Percentiles rank a stretch among this genome's conserved stretches.
phyloP scores from a whole-genome alignment of 2,329 filamentous ascomycete species.

The Helicocarpus griseus region DNA sequence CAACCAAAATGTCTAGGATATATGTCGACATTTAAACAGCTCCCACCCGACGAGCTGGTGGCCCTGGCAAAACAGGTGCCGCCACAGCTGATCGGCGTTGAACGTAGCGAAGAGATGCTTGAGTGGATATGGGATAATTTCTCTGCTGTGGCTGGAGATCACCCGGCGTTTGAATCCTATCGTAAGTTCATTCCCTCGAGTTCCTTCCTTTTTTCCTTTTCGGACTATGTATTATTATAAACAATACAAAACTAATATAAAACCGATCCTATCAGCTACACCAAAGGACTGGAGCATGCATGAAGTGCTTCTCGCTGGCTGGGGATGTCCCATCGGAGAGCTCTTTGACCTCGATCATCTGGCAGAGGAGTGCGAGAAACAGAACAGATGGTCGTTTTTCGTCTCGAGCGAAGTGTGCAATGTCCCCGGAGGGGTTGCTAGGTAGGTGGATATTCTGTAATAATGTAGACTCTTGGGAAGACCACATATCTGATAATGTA shows the following conservation, averaged over 20 bases:
- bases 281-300: slow-evolving; percentile 23
- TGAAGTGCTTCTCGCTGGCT: slow-evolving; percentile 42
- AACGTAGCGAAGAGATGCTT: slow-evolving; percentile 41
- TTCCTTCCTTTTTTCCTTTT: slow-evolving; percentile 21
- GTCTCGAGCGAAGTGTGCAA: slow-evolving; percentile 41
- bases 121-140: slow-evolving; percentile 53
- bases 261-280: neutral
- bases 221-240: neutral
- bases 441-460: slow-evolving; percentile 1
- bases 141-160: slow-evolving; percentile 49
- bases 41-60: slow-evolving; percentile 6
- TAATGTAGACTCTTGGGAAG: too few relatives aligned
- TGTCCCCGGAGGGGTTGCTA: slow-evolving; percentile 36
- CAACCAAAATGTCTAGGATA: slow-evolving; percentile 10
- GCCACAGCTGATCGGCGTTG: slow-evolving; percentile 39
- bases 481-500: neutral
- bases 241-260: neutral
- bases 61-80: slow-evolving; percentile 5
- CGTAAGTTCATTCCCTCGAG: slow-evolving; percentile 23
- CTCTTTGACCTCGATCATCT: slow-evolving; percentile 39
- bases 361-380: slow-evolving; percentile 26
- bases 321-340: slow-evolving; percentile 43
- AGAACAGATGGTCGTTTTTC: slow-evolving; percentile 42
- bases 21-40: slow-evolving; percentile 8
- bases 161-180: slow-evolving; percentile 43